phyloP scores from a whole-genome alignment of 768 basidiomycete genomes.

The Kwoniella sp. region DNA sequence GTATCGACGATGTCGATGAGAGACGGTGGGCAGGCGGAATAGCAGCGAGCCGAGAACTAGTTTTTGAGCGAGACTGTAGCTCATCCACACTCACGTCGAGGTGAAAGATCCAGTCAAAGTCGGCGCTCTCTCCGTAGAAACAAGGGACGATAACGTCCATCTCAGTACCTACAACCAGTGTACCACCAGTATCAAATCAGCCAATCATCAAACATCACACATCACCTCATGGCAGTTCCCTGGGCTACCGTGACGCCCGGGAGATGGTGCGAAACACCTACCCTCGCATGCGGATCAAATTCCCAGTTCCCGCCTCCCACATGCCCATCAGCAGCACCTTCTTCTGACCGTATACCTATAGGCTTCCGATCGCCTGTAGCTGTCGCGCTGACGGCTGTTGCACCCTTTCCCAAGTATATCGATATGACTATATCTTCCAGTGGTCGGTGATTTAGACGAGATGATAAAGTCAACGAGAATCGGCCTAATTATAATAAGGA shows the following conservation, averaged over 20 bases:
- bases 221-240: too few species aligned
- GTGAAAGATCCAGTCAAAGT: constrained; percentile 76
- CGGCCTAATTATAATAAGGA: too few species aligned
- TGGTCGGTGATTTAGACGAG: constrained; percentile 57
- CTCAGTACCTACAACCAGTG: constrained; percentile 68
- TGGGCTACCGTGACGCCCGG: background rate
- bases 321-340: constrained; percentile 35
- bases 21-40: too few species aligned
- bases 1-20: too few species aligned
- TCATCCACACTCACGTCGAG: constrained; percentile 60
- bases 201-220: too few species aligned
- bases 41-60: too few species aligned
- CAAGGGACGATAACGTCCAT: constrained; percentile 74
- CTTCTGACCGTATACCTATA: constrained; percentile 21
- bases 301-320: constrained; percentile 70
- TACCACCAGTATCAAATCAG: too few species aligned
- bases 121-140: constrained; percentile 66
- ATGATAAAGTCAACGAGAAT: constrained; percentile 51
- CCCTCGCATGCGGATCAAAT: constrained; percentile 72
- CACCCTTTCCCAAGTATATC: constrained; percentile 72
- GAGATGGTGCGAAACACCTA: constrained; percentile 40
- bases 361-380: constrained; percentile 57
- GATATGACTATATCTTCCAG: constrained; percentile 74
- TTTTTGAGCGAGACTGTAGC: too few species aligned
- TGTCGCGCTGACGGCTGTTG: constrained; percentile 72